Percentiles rank a stretch among this genome's conserved stretches.
Evolutionary conservation across 176 grass and related monocot species (phyloP).

Genomic region (Bothriochloa decipiens): DNA sequence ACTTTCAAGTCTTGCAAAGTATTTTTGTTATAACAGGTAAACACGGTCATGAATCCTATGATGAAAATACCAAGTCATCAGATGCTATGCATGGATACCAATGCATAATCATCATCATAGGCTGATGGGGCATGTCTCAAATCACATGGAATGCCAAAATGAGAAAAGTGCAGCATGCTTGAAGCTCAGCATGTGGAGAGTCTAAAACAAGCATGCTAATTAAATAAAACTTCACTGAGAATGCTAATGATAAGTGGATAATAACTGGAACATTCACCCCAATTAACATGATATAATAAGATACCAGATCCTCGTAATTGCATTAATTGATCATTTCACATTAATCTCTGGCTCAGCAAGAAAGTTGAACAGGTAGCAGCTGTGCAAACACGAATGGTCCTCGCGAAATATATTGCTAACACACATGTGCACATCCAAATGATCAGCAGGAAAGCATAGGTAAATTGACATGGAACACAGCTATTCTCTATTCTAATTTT

Average conservation of each 20-base stretch:
- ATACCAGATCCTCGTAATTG: not conserved
- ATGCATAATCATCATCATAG: not conserved
- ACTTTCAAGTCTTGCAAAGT: not conserved
- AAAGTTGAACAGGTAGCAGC: not conserved
- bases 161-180: not conserved
- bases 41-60: not conserved
- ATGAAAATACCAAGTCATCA: constrained; percentile 20
- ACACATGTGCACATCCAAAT: not conserved
- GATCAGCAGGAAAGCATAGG: constrained; percentile 1
- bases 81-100: not conserved
- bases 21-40: not conserved
- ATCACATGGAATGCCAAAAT: not conserved
- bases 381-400: not conserved
- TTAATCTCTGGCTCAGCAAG: constrained; percentile 16
- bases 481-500: not conserved
- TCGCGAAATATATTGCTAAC: not conserved
- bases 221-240: not conserved
- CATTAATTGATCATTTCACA: not conserved
- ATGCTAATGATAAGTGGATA: not conserved
- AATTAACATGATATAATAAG: no score
- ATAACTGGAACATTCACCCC: not conserved
- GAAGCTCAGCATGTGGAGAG: not conserved
- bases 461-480: no score
- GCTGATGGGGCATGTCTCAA: not conserved
- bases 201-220: constrained; percentile 5